These are phyloP conservation scores for Penicillium aurantiogriseum DNA, from an alignment of 2,329 filamentous ascomycete genomes.

Conservation along the genomic window DNA sequence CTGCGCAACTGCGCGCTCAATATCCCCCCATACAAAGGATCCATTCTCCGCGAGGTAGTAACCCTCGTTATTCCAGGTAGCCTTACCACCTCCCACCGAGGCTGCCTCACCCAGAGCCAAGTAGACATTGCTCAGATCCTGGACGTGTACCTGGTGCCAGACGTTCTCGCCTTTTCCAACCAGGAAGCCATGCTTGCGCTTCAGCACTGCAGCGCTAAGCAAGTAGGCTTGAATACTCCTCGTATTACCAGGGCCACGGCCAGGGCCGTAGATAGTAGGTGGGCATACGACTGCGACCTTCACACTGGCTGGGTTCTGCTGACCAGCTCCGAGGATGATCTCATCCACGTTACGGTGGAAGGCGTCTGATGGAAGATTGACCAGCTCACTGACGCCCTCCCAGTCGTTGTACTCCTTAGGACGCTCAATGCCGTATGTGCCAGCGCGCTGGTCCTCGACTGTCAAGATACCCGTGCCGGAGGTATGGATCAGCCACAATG, in stretches of 20 bases:
- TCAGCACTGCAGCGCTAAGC: conserved; percentile 38
- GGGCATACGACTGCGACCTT: conserved; percentile 43
- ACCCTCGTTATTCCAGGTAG: conserved; percentile 45
- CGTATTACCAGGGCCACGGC: conserved; percentile 38
- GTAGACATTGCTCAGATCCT: conserved; percentile 42
- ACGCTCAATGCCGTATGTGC: conserved; percentile 42
- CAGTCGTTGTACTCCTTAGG: conserved; percentile 49
- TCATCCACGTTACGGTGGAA: conserved; percentile 44
- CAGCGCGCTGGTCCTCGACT: conserved; percentile 41
- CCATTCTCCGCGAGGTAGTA: conserved; percentile 52
- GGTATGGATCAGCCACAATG: conserved; percentile 46
- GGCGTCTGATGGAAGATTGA: conserved; percentile 42
- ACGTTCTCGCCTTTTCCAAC: conserved; percentile 41
- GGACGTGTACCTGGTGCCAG: conserved; percentile 44
- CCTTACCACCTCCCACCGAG: conserved; percentile 38
- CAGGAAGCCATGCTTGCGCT: conserved; percentile 39
- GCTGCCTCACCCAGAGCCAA: conserved; percentile 40
- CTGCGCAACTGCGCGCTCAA: conserved; percentile 37
- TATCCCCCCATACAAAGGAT: conserved; percentile 42
- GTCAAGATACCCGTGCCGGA: conserved; percentile 47
- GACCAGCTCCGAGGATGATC: conserved; percentile 35
- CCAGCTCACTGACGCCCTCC: conserved; percentile 44
- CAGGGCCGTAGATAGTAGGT: conserved; percentile 43
- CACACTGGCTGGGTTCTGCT: conserved; percentile 28
- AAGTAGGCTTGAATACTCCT: conserved; percentile 45